Base-by-base conservation (phyloP, 257 asterid species). In the Gentiana dahurica region DNA sequence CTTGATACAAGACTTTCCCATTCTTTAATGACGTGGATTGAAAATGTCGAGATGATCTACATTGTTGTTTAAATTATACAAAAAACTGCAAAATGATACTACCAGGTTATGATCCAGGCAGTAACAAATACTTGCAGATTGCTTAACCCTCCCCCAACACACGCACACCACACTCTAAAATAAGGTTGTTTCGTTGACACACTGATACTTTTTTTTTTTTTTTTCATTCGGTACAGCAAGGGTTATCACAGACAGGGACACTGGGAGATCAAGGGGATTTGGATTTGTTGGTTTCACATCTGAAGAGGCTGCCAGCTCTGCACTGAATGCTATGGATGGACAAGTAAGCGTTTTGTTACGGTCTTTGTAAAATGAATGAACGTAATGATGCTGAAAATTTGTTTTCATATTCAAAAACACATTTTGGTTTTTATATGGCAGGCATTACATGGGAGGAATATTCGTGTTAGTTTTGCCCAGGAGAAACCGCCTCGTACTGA, bases 291-390 rank as follows among this genome's bases (percentile, higher is more conserved):
- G 67, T 71, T 90, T 57, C 68, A 32, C 81, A 0, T 58, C 51
- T 5, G 75, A 64, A 0, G 84, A 84, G 41, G 62, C 70, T 73
- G 98, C 96, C 36, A 64, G 49, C 56, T 73, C 85, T 5, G 98
- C 96, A 11, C 45, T 81, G 51, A 15, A 15, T 15, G 83, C 86
- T 59, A 82, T 90, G 98, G 96, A 90, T 72, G 95, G 95, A 63
- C 83, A 84, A 81, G 98, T 87, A 60, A 65, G 67, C 36, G 3
- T 38, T 48, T 39, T 4, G n/a, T 15, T 15, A 15, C 7, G 1
- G 8, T 34, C 32, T 3, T 12, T 2, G 5, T 33, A 24, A 49
- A 44, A 8, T 32, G 15, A 5, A 6, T 13, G 41, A 4, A 5
- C 34, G 2, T 10, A 41, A 2, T n/a, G 34, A 9, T 32, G 1